These are phyloP conservation scores for Pleurotus eryngii DNA, from an alignment of 768 basidiomycete species.

Conservation along the genomic window DNA sequence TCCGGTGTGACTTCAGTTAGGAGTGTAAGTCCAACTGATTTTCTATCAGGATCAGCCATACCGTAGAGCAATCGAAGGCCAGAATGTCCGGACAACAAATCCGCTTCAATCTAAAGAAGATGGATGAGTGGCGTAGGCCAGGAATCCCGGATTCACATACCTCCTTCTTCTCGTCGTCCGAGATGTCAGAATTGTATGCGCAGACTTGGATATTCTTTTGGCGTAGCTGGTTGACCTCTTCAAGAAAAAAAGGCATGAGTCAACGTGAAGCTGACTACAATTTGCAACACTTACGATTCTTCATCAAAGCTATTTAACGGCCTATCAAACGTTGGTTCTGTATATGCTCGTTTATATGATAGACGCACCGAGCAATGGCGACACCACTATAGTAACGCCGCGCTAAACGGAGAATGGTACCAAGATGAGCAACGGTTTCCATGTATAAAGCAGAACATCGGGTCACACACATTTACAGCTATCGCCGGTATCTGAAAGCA, in stretches of 20 bases:
- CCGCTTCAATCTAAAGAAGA: conserved; percentile 50
- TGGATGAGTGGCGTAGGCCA: background rate
- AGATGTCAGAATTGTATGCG: conserved; percentile 67
- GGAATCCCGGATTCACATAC: conserved; percentile 28
- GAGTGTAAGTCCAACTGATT: too few relatives aligned
- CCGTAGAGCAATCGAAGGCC: conserved; percentile 57
- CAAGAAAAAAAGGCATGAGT: background rate
- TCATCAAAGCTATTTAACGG: conserved; percentile 62
- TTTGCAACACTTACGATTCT: conserved; percentile 55
- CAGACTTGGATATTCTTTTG: conserved; percentile 53
- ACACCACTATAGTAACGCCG: conserved; percentile 73
- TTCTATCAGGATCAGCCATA: conserved; percentile 26
- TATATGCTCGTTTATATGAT: background rate
- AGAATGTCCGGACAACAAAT: conserved; percentile 59
- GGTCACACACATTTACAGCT: conserved; percentile 46
- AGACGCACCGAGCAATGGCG: conserved; percentile 66
- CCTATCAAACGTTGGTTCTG: too few relatives aligned
- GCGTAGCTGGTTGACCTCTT: conserved; percentile 65
- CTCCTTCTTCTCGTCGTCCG: conserved; percentile 46
- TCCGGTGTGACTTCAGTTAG: conserved; percentile 67
- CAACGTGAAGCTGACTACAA: background rate
- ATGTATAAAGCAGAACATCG: background rate
- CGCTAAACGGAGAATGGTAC: conserved; percentile 30
- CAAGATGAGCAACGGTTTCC: too few relatives aligned
- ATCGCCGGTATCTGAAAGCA: conserved; percentile 86